These are phyloP conservation scores for Exophiala alcalophila DNA, from an alignment of 2,329 filamentous ascomycete species.

Conservation along the genomic window DNA sequence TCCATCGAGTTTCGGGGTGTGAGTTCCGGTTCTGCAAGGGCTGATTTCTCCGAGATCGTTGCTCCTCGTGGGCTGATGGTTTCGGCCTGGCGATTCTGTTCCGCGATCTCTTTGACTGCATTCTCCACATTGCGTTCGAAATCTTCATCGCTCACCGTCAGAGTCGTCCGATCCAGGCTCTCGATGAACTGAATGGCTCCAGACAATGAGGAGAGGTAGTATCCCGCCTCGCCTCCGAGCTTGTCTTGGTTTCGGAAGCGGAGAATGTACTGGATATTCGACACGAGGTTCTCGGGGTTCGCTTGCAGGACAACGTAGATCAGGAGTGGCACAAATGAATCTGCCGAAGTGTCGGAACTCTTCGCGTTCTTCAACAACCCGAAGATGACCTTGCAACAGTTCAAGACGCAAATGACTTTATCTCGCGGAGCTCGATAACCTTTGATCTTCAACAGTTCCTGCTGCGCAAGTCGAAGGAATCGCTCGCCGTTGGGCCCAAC, in stretches of 20 bases:
- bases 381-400: conserved; percentile 99
- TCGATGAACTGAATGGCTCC: conserved; percentile 96
- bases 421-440: conserved; percentile 95
- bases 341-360: conserved; percentile 81
- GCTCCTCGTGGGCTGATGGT: conserved; percentile 36
- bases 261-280: conserved; percentile 96
- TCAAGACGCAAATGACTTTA: conserved; percentile 97
- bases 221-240: conserved; percentile 93
- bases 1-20: conserved; percentile 60
- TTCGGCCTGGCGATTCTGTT: conserved; percentile 69
- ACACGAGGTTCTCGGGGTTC: conserved; percentile 92
- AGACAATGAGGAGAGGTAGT: conserved; percentile 85
- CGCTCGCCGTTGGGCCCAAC: conserved; percentile 81
- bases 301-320: conserved; percentile 95
- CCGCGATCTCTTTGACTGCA: conserved; percentile 91
- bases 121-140: conserved; percentile 96
- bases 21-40: conserved; percentile 54
- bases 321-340: conserved; percentile 90
- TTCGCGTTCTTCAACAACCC: conserved; percentile 89
- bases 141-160: conserved; percentile 91
- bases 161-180: conserved; percentile 85
- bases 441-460: conserved; percentile 94
- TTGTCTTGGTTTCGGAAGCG: conserved; percentile 98
- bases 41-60: conserved; percentile 45
- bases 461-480: conserved; percentile 84